Conservation (phyloP, 75 land plant genomes). For the Picea glauca region DNA sequence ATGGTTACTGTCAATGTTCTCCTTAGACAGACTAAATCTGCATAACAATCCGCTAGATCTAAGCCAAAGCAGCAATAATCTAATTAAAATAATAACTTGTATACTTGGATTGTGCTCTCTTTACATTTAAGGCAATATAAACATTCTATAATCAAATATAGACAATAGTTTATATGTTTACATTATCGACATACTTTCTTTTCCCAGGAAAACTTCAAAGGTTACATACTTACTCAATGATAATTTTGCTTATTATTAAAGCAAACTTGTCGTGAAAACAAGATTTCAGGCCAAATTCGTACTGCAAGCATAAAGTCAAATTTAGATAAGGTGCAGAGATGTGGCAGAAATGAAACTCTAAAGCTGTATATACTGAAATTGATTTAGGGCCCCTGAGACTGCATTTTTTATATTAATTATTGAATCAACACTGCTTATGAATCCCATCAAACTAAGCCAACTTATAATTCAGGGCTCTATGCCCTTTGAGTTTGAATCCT, state of each 20-base stretch:
- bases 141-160: not conserved
- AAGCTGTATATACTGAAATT: not conserved
- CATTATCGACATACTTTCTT: not conserved
- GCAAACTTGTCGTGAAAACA: slow-evolving; percentile 12
- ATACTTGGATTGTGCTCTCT: too few species aligned
- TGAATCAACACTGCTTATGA: not conserved
- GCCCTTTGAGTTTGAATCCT: too few species aligned
- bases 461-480: not conserved
- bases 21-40: too few species aligned
- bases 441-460: not conserved
- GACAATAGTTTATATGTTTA: not conserved
- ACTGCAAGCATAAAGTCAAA: not conserved
- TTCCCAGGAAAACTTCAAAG: not conserved
- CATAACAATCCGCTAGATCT: too few species aligned
- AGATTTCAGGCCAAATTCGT: not conserved
- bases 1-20: too few species aligned
- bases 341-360: not conserved
- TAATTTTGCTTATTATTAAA: slow-evolving; percentile 21
- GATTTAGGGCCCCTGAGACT: not conserved
- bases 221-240: slow-evolving; percentile 20
- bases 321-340: not conserved
- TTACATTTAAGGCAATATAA: too few species aligned
- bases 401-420: not conserved
- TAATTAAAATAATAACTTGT: too few species aligned
- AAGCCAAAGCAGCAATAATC: too few species aligned